Conservation (phyloP, 192 early-diverging fungal species). For the Cetraspora pellucida region DNA sequence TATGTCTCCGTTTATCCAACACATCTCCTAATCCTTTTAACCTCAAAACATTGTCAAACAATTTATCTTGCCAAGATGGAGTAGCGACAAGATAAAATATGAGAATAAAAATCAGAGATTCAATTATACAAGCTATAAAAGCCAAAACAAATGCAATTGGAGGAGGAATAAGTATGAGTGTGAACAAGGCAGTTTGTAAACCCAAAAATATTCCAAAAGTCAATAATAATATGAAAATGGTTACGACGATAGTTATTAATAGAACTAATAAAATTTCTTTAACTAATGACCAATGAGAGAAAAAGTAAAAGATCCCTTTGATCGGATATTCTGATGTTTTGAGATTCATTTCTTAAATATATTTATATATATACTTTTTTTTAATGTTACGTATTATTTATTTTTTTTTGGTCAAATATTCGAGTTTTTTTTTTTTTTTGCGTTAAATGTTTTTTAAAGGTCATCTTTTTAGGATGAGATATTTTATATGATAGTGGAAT, state of each 20-base stretch:
- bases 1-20: constrained; percentile 45
- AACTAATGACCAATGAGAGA: constrained; percentile 40
- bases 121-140: constrained; percentile 62
- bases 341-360: no score
- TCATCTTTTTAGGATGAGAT: no score
- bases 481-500: no score
- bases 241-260: constrained; percentile 37
- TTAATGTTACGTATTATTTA: no score
- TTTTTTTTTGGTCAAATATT: no score
- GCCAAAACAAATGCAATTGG: constrained; percentile 53
- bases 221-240: constrained; percentile 33
- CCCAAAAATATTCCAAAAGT: constrained; percentile 57
- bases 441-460: no score
- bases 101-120: constrained; percentile 52
- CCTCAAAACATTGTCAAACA: constrained; percentile 58
- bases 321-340: constrained; percentile 35
- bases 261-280: constrained; percentile 39
- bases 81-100: constrained; percentile 60
- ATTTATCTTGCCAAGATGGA: constrained; percentile 59
- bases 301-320: constrained; percentile 42
- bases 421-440: no score
- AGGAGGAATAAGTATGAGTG: background rate
- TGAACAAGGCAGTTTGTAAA: constrained; percentile 44
- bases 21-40: constrained; percentile 48
- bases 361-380: no score